A percentile compares a stretch with the other conserved stretches of the same genome.
Evolutionary conservation across 2,329 filamentous ascomycete species (phyloP).

Genomic region (Madurella mycetomatis): DNA sequence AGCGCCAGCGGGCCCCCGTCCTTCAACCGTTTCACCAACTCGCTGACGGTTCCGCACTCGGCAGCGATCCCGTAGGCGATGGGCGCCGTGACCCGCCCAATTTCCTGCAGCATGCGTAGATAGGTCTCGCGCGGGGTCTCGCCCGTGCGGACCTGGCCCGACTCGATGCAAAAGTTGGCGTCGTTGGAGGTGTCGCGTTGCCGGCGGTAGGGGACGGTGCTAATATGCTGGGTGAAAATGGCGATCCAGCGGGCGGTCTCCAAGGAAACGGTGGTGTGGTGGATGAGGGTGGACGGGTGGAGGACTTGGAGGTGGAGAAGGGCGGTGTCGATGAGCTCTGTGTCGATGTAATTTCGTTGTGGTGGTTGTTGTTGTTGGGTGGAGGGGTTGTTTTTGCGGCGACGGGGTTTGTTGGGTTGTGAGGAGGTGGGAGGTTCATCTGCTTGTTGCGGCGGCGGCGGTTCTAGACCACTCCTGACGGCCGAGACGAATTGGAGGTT

Average conservation of each 20-base stretch:
- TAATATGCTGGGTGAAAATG: conserved; percentile 73
- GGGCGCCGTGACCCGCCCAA: conserved; percentile 65
- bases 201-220: conserved; percentile 66
- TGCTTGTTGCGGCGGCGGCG: conserved; percentile 21
- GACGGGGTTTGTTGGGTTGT: no score
- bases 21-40: conserved; percentile 57
- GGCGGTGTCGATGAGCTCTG: conserved; percentile 66
- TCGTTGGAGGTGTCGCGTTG: conserved; percentile 45
- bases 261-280: conserved; percentile 57
- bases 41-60: conserved; percentile 54
- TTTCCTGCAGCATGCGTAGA: conserved; percentile 70
- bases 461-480: conserved; percentile 48
- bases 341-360: conserved; percentile 53
- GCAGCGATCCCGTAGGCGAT: conserved; percentile 65
- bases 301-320: conserved; percentile 65
- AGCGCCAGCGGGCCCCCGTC: conserved; percentile 55
- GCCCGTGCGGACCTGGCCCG: conserved; percentile 69
- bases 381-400: background rate
- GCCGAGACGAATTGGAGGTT: conserved; percentile 65
- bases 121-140: conserved; percentile 64
- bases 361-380: conserved; percentile 24
- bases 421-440: background rate
- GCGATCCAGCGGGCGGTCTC: conserved; percentile 71
- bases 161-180: conserved; percentile 71
- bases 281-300: conserved; percentile 58